These are phyloP conservation scores for Tuber melanosporum DNA, from an alignment of 495 filamentous ascomycete species.

Conservation along the genomic window DNA sequence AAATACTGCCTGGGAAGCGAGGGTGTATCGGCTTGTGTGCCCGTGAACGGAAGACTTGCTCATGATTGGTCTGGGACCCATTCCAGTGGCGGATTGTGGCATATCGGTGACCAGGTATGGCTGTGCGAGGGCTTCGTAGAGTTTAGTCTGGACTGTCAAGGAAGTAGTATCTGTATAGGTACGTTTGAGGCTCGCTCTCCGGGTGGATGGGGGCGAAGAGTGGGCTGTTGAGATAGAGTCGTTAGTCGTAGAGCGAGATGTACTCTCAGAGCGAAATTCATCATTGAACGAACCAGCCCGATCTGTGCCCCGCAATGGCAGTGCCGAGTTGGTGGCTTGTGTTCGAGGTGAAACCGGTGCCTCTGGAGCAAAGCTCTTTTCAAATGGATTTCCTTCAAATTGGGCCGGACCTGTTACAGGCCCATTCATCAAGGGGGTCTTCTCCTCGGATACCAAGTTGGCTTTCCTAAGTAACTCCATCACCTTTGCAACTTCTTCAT, in stretches of 20 bases:
- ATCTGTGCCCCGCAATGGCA: neutral
- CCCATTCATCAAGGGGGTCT: conserved; percentile 46
- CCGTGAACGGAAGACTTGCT: conserved; percentile 56
- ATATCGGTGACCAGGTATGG: conserved; percentile 58
- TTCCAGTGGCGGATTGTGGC: conserved; percentile 44
- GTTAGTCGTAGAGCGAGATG: conserved; percentile 53
- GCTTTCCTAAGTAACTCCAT: conserved; percentile 77
- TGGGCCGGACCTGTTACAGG: conserved; percentile 45
- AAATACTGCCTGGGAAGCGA: conserved; percentile 91
- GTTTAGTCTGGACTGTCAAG: conserved; percentile 66
- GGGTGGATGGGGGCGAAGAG: conserved; percentile 51
- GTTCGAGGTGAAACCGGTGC: conserved; percentile 43
- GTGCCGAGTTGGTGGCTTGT: neutral
- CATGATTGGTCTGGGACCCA: conserved; percentile 29
- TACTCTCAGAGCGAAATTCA: conserved; percentile 45
- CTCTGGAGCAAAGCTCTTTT: conserved; percentile 26
- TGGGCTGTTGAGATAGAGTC: conserved; percentile 52
- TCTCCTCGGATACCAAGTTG: conserved; percentile 53
- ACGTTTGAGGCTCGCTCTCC: conserved; percentile 70
- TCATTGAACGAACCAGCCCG: conserved; percentile 15
- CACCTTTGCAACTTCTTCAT: conserved; percentile 82
- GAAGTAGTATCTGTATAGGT: conserved; percentile 77
- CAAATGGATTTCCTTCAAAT: conserved; percentile 43
- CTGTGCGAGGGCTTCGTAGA: conserved; percentile 81
- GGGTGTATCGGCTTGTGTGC: conserved; percentile 82